A percentile compares a stretch with the other conserved stretches of the same genome.
Conservation (phyloP, 78 protist genomes). For the Protostelium mycophagum region DNA sequence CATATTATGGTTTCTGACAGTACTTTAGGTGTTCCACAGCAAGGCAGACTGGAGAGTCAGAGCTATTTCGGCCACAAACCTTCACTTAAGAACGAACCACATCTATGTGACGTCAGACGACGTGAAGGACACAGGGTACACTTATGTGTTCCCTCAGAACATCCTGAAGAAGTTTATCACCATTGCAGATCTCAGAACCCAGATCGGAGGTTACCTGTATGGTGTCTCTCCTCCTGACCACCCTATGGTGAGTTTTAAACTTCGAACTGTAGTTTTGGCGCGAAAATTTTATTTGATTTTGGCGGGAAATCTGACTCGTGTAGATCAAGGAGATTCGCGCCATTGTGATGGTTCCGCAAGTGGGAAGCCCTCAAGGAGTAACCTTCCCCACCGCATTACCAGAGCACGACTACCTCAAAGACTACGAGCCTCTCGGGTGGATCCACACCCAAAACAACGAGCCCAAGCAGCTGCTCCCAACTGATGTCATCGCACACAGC, state of each 20-base stretch:
- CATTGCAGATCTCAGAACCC: slow-evolving; percentile 96
- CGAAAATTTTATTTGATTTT: too few relatives aligned
- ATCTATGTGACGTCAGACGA: slow-evolving; percentile 95
- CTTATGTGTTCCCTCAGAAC: slow-evolving; percentile 98
- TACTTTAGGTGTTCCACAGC: slow-evolving; percentile 41
- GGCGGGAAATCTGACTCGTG: slow-evolving; percentile 16
- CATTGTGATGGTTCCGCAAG: slow-evolving; percentile 98
- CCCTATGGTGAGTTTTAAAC: too few relatives aligned
- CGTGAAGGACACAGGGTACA: slow-evolving; percentile 84
- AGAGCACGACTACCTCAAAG: slow-evolving; percentile 88
- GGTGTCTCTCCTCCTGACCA: slow-evolving; percentile 96
- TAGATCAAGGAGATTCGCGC: slow-evolving; percentile 95
- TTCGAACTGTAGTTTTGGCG: too few relatives aligned
- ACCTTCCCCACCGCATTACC: slow-evolving; percentile 89
- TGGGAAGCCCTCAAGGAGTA: slow-evolving; percentile 94
- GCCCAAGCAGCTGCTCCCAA: slow-evolving; percentile 91
- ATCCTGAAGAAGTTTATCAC: slow-evolving; percentile 90
- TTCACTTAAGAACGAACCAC: slow-evolving; percentile 95
- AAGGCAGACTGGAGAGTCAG: slow-evolving; percentile 99
- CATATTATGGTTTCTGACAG: too few relatives aligned
- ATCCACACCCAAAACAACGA: slow-evolving; percentile 99
- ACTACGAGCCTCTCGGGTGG: slow-evolving; percentile 99
- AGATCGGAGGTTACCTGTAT: slow-evolving; percentile 93
- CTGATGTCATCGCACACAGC: slow-evolving; percentile 90
- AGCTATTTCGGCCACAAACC: slow-evolving; percentile 96